These are phyloP conservation scores for Athelia sp. DNA, from an alignment of 1,284 basidiomycete species.

Conservation along the genomic window DNA sequence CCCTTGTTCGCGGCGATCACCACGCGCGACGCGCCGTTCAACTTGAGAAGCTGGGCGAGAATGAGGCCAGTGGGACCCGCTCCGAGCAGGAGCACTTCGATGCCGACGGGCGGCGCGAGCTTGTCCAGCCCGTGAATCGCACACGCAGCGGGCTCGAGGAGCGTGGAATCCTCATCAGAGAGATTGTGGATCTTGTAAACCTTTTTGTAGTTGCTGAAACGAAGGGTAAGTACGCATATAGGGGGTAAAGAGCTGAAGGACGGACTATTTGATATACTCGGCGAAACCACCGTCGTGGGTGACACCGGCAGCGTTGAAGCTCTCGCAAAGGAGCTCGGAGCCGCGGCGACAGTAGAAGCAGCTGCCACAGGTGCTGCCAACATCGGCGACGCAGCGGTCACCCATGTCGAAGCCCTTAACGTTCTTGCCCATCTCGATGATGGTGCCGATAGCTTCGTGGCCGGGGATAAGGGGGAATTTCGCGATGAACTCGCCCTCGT, in stretches of 20 bases:
- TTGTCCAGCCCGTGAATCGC: slow-evolving; percentile 62
- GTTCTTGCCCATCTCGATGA: slow-evolving; percentile 63
- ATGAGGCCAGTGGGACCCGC: slow-evolving; percentile 37
- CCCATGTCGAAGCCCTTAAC: slow-evolving; percentile 64
- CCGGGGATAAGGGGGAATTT: slow-evolving; percentile 73
- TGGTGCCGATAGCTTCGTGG: slow-evolving; percentile 67
- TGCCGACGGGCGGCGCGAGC: slow-evolving; percentile 48
- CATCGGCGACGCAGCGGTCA: slow-evolving; percentile 72
- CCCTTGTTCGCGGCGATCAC: slow-evolving; percentile 51
- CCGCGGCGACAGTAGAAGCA: slow-evolving; percentile 86
- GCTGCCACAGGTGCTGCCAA: slow-evolving; percentile 57
- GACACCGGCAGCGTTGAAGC: slow-evolving; percentile 74
- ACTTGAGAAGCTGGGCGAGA: slow-evolving; percentile 55
- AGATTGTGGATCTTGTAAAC: slow-evolving; percentile 58
- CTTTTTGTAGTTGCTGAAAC: slow-evolving; percentile 35
- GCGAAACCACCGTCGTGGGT: slow-evolving; percentile 79
- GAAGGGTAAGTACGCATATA: background rate
- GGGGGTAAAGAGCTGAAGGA: background rate
- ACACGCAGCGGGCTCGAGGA: slow-evolving; percentile 59
- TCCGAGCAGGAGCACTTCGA: slow-evolving; percentile 47
- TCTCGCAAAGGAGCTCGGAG: slow-evolving; percentile 68
- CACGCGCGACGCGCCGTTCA: slow-evolving; percentile 47
- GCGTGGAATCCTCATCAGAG: slow-evolving; percentile 54
- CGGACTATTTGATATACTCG: slow-evolving; percentile 66
- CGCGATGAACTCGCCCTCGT: slow-evolving; percentile 71